Percentiles rank a stretch among this genome's conserved stretches.
phyloP scores from a whole-genome alignment of 2,329 filamentous ascomycete genomes.

The Claviceps fusiformis region DNA sequence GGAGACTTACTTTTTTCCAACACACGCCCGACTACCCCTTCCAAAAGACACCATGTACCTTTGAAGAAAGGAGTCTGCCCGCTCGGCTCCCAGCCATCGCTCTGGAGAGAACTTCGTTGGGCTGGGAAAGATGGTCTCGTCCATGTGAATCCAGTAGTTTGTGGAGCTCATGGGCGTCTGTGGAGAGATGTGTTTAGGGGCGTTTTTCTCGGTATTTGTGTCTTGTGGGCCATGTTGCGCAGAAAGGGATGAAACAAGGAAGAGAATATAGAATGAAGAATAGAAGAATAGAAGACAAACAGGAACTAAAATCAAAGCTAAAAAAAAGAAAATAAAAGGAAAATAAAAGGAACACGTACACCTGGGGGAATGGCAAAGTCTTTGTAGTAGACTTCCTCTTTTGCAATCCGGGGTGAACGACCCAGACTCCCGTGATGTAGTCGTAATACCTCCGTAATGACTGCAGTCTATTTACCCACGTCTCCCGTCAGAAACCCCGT shows the following conservation, averaged over 20 bases:
- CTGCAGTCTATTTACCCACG: constrained; percentile 11
- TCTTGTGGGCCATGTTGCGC: no score
- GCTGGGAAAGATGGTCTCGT: constrained; percentile 12
- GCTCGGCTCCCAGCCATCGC: constrained; percentile 10
- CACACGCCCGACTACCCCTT: not conserved
- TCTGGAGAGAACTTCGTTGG: constrained; percentile 15
- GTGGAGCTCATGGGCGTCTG: constrained; percentile 23
- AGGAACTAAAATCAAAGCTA: no score
- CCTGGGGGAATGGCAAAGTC: constrained; percentile 7
- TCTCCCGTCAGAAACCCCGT: not conserved
- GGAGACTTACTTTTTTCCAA: not conserved
- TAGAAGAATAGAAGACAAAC: not conserved
- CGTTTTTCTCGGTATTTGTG: not conserved
- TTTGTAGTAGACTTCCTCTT: constrained; percentile 14
- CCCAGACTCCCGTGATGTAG: constrained; percentile 23
- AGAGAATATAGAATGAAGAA: not conserved
- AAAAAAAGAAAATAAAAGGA: not conserved
- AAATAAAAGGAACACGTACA: no score
- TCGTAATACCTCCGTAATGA: constrained; percentile 24
- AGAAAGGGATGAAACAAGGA: no score
- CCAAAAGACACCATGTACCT: not conserved
- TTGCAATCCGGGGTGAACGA: constrained; percentile 14
- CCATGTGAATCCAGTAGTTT: constrained; percentile 14
- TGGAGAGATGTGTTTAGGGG: constrained; percentile 10
- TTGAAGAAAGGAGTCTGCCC: not conserved